These are phyloP conservation scores for Nitzschia sp. DNA, from an alignment of 108 stramenopile genomes.

Conservation along the genomic window DNA sequence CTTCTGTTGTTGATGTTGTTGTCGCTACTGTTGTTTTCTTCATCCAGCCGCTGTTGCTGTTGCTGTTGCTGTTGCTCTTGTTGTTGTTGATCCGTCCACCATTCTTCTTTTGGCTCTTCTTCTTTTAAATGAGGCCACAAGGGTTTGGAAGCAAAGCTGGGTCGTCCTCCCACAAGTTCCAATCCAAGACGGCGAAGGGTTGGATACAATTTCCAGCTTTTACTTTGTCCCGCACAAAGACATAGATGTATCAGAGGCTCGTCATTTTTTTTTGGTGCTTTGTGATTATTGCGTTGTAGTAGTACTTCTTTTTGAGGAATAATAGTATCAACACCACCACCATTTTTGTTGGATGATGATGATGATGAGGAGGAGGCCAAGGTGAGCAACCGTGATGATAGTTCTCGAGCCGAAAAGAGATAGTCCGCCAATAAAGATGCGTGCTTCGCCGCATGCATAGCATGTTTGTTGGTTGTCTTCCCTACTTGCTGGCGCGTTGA, in stretches of 20 bases:
- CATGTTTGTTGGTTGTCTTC: not conserved
- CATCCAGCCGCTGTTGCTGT: too few species aligned
- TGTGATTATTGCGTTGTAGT: too few species aligned
- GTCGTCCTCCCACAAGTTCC: not conserved
- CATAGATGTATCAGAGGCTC: not conserved
- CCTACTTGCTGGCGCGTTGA: too few species aligned
- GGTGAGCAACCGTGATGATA: not conserved
- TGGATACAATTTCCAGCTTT: slow-evolving; percentile 4
- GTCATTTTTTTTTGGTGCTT: not conserved
- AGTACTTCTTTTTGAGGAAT: not conserved
- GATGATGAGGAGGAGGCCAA: not conserved
- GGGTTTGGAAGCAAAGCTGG: not conserved
- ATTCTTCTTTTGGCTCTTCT: not conserved
- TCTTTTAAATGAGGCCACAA: not conserved
- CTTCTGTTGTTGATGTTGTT: too few species aligned
- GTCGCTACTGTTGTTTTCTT: too few species aligned
- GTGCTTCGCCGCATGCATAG: not conserved
- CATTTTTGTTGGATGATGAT: not conserved
- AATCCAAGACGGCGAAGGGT: not conserved
- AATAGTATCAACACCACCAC: too few species aligned
- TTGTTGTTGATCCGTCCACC: not conserved
- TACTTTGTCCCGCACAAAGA: not conserved
- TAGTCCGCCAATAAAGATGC: slow-evolving; percentile 4
- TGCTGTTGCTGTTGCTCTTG: not conserved
- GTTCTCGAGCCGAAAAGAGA: not conserved